Evolutionary conservation across 2,329 filamentous ascomycete species (phyloP).

Genomic region (Alternaria sp.): DNA sequence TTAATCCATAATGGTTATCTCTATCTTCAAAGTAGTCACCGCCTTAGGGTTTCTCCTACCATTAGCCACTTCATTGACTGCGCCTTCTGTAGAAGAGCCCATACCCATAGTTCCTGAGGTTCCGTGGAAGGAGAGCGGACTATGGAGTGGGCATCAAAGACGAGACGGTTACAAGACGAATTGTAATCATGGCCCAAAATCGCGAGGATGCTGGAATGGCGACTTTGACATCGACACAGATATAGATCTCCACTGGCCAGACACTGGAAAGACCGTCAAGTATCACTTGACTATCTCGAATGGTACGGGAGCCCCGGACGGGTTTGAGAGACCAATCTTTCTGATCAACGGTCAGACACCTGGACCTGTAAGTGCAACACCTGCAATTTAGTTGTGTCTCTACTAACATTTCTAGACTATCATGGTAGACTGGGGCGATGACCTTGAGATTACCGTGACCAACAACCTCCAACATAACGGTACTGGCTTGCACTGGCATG

Average conservation of each 20-base stretch:
- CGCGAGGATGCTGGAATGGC: constrained; percentile 37
- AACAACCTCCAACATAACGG: constrained; percentile 55
- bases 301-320: constrained; percentile 57
- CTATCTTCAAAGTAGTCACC: constrained; percentile 12
- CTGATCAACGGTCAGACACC: constrained; percentile 59
- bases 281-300: constrained; percentile 58
- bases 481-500: constrained; percentile 63
- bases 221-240: constrained; percentile 55
- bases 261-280: constrained; percentile 53
- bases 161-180: constrained; percentile 24
- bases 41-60: constrained; percentile 29
- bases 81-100: constrained; percentile 23
- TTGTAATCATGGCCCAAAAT: constrained; percentile 35
- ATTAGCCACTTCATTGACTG: constrained; percentile 25
- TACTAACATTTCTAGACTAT: constrained; percentile 51
- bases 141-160: constrained; percentile 21
- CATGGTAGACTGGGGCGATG: constrained; percentile 54
- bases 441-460: constrained; percentile 51
- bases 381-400: background rate
- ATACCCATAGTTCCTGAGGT: constrained; percentile 24
- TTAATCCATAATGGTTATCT: constrained; percentile 22
- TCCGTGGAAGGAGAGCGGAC: constrained; percentile 36
- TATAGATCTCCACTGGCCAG: constrained; percentile 55
- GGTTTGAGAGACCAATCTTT: constrained; percentile 52
- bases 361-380: constrained; percentile 54